A percentile compares a stretch with the other conserved stretches of the same genome.
phyloP scores from a whole-genome alignment of 257 asterid genomes.

The Thymus quinquecostatus region DNA sequence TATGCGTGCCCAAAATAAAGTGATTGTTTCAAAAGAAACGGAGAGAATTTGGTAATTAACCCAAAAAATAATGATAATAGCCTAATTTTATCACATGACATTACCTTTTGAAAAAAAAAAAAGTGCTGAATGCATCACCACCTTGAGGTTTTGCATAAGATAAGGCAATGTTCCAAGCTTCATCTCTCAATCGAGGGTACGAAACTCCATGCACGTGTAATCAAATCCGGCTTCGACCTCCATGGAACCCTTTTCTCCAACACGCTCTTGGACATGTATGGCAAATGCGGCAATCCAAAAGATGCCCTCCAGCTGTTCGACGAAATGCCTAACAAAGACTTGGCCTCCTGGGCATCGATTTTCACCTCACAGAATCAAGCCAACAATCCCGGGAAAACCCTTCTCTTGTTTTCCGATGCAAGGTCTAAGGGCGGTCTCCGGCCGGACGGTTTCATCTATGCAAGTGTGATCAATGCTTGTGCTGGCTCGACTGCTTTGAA shows the following conservation, averaged over 20 bases:
- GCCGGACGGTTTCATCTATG: conserved; percentile 70
- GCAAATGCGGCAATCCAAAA: conserved; percentile 50
- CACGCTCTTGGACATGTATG: conserved; percentile 56
- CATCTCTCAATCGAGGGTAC: conserved; percentile 52
- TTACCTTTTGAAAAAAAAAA: no score
- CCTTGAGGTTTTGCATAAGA: conserved; percentile 45
- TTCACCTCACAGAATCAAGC: conserved; percentile 71
- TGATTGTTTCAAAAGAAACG: no score
- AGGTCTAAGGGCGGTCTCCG: conserved; percentile 39
- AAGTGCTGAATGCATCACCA: conserved; percentile 31
- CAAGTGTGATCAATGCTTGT: conserved; percentile 70
- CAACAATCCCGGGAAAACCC: conserved; percentile 40
- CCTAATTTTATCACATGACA: no score
- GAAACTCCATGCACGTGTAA: conserved; percentile 59
- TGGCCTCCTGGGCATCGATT: conserved; percentile 82
- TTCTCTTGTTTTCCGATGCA: conserved; percentile 45
- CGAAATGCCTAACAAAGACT: conserved; percentile 70
- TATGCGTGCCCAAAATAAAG: no score
- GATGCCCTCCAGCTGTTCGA: conserved; percentile 73
- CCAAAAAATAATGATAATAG: no score
- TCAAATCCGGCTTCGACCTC: conserved; percentile 57
- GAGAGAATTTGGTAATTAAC: no score
- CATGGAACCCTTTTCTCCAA: conserved; percentile 45
- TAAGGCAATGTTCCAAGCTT: conserved; percentile 52
- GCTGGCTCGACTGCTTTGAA: conserved; percentile 44